Evolutionary conservation across 306 rosid species (phyloP).

Genomic region (Rosa persica): DNA sequence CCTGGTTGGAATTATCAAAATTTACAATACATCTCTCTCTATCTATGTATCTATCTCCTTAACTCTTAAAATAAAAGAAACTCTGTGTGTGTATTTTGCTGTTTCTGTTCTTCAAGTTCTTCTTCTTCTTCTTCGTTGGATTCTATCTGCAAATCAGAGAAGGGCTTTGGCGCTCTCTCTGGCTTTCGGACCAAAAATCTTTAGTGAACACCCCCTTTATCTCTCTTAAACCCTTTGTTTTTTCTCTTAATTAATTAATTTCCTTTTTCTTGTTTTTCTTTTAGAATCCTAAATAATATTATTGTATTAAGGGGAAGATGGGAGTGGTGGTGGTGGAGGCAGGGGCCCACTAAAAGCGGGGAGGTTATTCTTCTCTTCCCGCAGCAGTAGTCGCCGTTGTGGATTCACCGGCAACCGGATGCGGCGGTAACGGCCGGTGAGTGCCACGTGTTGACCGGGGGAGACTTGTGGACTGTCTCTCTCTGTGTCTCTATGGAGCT

Average conservation of each 20-base stretch:
- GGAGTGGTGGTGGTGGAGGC: conserved; percentile 18
- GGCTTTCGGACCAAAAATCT: conserved; percentile 53
- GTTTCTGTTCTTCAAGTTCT: conserved; percentile 37
- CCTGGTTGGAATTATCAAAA: conserved; percentile 46
- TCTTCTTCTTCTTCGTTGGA: conserved; percentile 31
- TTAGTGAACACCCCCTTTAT: conserved; percentile 30
- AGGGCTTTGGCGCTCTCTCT: conserved; percentile 26
- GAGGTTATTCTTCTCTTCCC: not conserved
- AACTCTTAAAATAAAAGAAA: not conserved
- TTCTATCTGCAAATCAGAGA: conserved; percentile 69
- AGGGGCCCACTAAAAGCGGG: conserved; percentile 36
- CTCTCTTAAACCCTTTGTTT: conserved; percentile 9
- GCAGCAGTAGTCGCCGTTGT: conserved; percentile 37
- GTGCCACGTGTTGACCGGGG: conserved; percentile 48
- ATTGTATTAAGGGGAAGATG: not conserved
- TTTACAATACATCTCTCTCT: conserved; percentile 29
- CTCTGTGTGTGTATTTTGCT: conserved; percentile 14
- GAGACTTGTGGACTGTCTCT: conserved; percentile 6
- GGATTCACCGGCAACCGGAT: conserved; percentile 31
- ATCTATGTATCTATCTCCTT: conserved; percentile 23
- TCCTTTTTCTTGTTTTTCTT: conserved; percentile 1
- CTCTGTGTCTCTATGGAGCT: conserved; percentile 1
- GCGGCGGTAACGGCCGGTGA: conserved; percentile 20
- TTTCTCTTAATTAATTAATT: conserved; percentile 8
- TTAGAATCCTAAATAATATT: not conserved